Evolutionary conservation across 2,329 filamentous ascomycete genomes (phyloP).

Genomic region (Myriosclerotinia scirpicola): DNA sequence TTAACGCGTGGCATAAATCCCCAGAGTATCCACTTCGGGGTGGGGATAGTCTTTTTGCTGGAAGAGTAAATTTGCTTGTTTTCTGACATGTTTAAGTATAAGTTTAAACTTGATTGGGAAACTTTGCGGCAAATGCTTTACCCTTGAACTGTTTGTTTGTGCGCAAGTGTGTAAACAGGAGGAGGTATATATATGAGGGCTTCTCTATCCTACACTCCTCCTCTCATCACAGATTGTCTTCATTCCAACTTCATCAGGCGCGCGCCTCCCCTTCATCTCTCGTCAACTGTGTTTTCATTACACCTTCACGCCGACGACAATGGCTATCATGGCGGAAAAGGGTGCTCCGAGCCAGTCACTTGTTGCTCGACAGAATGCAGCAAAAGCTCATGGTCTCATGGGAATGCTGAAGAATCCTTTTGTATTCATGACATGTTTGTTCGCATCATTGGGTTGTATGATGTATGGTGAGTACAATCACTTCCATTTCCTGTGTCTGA

Average conservation of each 20-base stretch:
- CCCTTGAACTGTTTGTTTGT: not conserved
- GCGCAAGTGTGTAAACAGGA: not conserved
- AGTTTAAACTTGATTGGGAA: constrained; percentile 7
- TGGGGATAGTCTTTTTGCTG: not conserved
- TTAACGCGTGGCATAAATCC: not conserved
- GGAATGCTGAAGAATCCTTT: constrained; percentile 46
- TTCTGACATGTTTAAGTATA: not conserved
- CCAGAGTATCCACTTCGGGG: not conserved
- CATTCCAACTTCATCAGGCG: not conserved
- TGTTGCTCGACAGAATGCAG: constrained; percentile 43
- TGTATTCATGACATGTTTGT: constrained; percentile 43
- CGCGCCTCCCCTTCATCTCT: not conserved
- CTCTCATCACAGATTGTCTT: constrained; percentile 9
- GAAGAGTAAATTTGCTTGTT: not conserved
- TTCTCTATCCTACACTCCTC: not conserved
- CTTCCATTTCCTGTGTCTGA: not conserved
- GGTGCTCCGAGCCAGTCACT: constrained; percentile 39
- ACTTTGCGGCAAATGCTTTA: not conserved
- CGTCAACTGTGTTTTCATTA: not conserved
- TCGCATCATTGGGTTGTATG: constrained; percentile 36
- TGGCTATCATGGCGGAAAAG: constrained; percentile 14
- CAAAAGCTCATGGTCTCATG: constrained; percentile 43
- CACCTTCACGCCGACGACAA: not conserved
- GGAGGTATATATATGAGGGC: constrained; percentile 13
- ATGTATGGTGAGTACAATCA: constrained; percentile 36